phyloP scores from a whole-genome alignment of 495 filamentous ascomycete species.

The Penicillium verhagenii region DNA sequence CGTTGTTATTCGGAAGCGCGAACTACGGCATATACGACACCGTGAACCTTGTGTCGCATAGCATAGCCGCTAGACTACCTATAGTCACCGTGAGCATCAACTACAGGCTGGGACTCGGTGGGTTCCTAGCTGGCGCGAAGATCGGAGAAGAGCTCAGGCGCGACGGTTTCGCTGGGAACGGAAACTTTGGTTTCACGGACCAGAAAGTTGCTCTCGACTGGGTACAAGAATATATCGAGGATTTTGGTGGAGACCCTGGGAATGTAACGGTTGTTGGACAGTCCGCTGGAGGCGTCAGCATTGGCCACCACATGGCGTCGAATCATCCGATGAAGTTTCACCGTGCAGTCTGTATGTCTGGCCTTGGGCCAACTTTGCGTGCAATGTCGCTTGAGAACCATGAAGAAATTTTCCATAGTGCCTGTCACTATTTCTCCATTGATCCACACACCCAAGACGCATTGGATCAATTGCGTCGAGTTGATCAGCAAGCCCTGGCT shows the following conservation, averaged over 20 bases:
- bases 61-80: slow-evolving; percentile 1
- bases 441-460: slow-evolving; percentile 2
- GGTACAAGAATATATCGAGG: slow-evolving; percentile 10
- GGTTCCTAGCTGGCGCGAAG: slow-evolving; percentile 9
- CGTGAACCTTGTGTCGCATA: slow-evolving; percentile 11
- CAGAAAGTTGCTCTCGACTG: slow-evolving; percentile 9
- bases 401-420: slow-evolving; percentile 2
- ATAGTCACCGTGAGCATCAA: slow-evolving; percentile 11
- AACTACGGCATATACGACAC: slow-evolving; percentile 16
- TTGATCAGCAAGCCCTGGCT: slow-evolving; percentile 9
- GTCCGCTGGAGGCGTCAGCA: slow-evolving; percentile 10
- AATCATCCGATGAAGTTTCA: slow-evolving; percentile 12
- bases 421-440: slow-evolving; percentile 12
- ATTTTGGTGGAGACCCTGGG: slow-evolving; percentile 8
- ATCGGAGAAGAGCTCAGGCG: slow-evolving; percentile 8
- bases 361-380: slow-evolving; percentile 4
- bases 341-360: slow-evolving; percentile 16
- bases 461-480: slow-evolving; percentile 7
- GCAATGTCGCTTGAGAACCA: slow-evolving; percentile 3
- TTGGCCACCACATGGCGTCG: slow-evolving; percentile 12
- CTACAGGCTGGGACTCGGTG: slow-evolving; percentile 13
- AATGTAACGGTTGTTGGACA: slow-evolving; percentile 12
- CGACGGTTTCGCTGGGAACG: slow-evolving; percentile 12
- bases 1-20: slow-evolving; percentile 8
- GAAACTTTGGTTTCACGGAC: slow-evolving; percentile 16